Evolutionary conservation across 2,329 filamentous ascomycete genomes (phyloP).

Genomic region (Fusarium musae): DNA sequence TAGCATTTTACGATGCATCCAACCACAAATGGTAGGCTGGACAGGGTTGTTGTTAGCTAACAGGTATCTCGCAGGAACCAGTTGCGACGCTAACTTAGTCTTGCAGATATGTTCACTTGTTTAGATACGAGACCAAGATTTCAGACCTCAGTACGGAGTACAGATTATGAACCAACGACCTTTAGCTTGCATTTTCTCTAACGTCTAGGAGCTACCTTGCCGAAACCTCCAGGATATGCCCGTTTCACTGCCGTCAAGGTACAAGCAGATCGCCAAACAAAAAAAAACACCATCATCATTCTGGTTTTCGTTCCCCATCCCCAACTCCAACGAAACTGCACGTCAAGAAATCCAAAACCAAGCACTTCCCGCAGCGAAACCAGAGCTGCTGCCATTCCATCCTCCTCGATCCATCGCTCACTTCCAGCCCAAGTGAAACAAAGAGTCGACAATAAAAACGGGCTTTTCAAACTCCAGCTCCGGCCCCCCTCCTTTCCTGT

Average conservation of each 20-base stretch:
- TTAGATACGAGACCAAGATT: background rate
- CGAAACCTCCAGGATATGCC: slow-evolving; percentile 20
- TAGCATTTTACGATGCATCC: background rate
- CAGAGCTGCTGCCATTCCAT: background rate
- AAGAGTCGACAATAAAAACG: slow-evolving; percentile 16
- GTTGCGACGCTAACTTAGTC: background rate
- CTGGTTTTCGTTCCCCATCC: slow-evolving; percentile 26
- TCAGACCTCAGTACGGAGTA: background rate
- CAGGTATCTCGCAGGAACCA: background rate
- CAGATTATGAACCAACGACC: slow-evolving; percentile 5
- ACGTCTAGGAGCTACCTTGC: slow-evolving; percentile 42
- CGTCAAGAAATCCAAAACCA: background rate
- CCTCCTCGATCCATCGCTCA: background rate
- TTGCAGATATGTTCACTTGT: background rate
- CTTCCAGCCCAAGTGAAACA: slow-evolving; percentile 6
- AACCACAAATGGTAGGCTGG: background rate
- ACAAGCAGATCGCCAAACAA: slow-evolving; percentile 13
- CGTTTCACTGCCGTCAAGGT: slow-evolving; percentile 11
- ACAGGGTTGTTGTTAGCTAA: background rate
- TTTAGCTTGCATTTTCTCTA: slow-evolving; percentile 46
- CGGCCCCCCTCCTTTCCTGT: slow-evolving; percentile 19
- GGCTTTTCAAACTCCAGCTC: slow-evolving; percentile 37
- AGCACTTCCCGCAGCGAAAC: background rate
- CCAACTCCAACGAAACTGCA: slow-evolving; percentile 4
- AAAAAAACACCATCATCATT: slow-evolving; percentile 38